Conservation (phyloP, 225 moss, liverwort and hornwort genomes). For the Pseudoscleropodium purum region DNA sequence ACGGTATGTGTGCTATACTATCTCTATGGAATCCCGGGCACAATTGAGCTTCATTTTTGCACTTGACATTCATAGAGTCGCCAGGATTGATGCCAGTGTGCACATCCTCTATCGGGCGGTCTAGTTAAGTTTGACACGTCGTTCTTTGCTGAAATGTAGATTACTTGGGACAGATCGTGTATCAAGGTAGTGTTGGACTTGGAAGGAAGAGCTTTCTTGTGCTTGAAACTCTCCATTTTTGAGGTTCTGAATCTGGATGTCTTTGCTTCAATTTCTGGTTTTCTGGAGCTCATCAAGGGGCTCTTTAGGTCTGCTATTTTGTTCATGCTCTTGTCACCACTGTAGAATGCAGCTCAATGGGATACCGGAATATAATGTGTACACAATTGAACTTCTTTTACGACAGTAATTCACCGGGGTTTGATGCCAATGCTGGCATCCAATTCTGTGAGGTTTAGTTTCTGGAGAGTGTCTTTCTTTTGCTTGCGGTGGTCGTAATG, state of each 20-base stretch:
- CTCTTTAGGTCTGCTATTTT: not conserved
- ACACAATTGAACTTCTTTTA: not conserved
- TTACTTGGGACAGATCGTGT: not conserved
- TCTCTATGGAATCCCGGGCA: not conserved
- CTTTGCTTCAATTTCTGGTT: not conserved
- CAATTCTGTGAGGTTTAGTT: not conserved
- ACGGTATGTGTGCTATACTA: conserved; percentile 2
- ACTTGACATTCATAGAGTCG: not conserved
- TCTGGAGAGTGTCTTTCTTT: not conserved
- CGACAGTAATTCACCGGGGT: too few species aligned
- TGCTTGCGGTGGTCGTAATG: not conserved
- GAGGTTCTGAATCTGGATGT: not conserved
- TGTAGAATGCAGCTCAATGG: not conserved
- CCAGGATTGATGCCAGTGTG: not conserved
- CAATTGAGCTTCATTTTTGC: not conserved
- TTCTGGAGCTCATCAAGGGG: not conserved
- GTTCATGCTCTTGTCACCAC: not conserved
- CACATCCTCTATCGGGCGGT: not conserved
- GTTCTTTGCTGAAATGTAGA: not conserved
- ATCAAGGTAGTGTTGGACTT: not conserved
- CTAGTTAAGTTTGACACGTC: not conserved
- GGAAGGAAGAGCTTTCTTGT: not conserved
- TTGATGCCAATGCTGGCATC: too few species aligned
- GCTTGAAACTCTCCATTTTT: not conserved
- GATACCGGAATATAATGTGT: not conserved